A percentile compares a stretch with the other conserved stretches of the same genome.
Evolutionary conservation across 257 asterid genomes (phyloP).

Genomic region (Solanum phureja): DNA sequence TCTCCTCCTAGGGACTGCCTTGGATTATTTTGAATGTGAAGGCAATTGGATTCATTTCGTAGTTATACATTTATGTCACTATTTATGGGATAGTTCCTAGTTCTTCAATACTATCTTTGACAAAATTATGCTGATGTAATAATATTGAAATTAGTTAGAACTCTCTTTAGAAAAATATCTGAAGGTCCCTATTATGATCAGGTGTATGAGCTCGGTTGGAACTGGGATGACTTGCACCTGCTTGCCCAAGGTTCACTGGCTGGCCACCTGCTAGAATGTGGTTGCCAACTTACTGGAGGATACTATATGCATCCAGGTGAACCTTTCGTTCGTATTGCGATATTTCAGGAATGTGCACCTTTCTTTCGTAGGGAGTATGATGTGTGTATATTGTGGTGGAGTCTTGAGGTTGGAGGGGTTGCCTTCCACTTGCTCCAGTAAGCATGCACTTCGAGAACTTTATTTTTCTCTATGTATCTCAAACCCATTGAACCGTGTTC

Average conservation of each 20-base stretch:
- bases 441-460: not conserved
- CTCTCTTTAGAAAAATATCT: not conserved
- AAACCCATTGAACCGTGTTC: not conserved
- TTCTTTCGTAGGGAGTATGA: not conserved
- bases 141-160: not conserved
- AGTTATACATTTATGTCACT: not conserved
- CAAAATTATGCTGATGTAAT: not conserved
- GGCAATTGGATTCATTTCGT: not conserved
- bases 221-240: slow-evolving; percentile 76
- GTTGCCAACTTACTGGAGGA: slow-evolving; percentile 99
- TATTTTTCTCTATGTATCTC: not conserved
- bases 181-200: slow-evolving; percentile 11
- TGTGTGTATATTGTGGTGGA: not conserved
- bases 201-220: slow-evolving; percentile 97
- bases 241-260: slow-evolving; percentile 91
- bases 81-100: not conserved
- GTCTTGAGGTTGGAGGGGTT: not conserved
- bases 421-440: not conserved
- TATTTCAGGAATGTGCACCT: not conserved
- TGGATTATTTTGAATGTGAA: not conserved
- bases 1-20: not conserved
- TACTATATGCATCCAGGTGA: slow-evolving; percentile 97
- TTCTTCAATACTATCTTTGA: not conserved
- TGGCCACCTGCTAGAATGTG: slow-evolving; percentile 97
- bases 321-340: not conserved